These are phyloP conservation scores for Pseudonitzschia multiseries DNA, from an alignment of 108 stramenopile genomes.

Conservation along the genomic window DNA sequence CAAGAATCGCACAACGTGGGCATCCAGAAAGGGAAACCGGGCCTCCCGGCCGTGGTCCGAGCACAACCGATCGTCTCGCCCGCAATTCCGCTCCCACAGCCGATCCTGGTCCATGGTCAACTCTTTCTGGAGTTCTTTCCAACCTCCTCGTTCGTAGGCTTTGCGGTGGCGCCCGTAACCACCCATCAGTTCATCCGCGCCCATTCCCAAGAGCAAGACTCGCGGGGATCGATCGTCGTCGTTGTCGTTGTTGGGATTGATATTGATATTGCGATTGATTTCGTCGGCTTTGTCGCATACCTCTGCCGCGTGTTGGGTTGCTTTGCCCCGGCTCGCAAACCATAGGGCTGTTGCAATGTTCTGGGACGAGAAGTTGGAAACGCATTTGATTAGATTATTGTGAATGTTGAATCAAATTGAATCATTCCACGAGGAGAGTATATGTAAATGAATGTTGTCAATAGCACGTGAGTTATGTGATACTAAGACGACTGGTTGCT, in stretches of 20 bases:
- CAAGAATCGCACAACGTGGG: slow-evolving; percentile 72
- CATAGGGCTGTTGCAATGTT: slow-evolving; percentile 95
- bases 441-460: not conserved
- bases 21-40: slow-evolving; percentile 94
- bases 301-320: not conserved
- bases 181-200: slow-evolving; percentile 96
- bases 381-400: not conserved
- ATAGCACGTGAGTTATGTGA: not conserved
- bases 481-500: not conserved
- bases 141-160: slow-evolving; percentile 74
- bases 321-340: slow-evolving; percentile 83
- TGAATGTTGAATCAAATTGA: not conserved
- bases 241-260: not conserved
- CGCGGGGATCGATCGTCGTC: slow-evolving; percentile 25
- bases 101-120: slow-evolving; percentile 81
- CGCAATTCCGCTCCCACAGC: slow-evolving; percentile 95
- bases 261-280: not conserved
- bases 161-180: slow-evolving; percentile 97
- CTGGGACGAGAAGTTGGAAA: not conserved
- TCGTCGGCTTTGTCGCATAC: slow-evolving; percentile 14
- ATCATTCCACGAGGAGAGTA: not conserved
- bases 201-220: slow-evolving; percentile 86
- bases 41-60: slow-evolving; percentile 90
- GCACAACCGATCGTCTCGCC: slow-evolving; percentile 93
- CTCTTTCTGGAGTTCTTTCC: slow-evolving; percentile 67